These are phyloP conservation scores for Thelonectria discophora DNA, from an alignment of 2,329 filamentous ascomycete genomes.

Conservation along the genomic window DNA sequence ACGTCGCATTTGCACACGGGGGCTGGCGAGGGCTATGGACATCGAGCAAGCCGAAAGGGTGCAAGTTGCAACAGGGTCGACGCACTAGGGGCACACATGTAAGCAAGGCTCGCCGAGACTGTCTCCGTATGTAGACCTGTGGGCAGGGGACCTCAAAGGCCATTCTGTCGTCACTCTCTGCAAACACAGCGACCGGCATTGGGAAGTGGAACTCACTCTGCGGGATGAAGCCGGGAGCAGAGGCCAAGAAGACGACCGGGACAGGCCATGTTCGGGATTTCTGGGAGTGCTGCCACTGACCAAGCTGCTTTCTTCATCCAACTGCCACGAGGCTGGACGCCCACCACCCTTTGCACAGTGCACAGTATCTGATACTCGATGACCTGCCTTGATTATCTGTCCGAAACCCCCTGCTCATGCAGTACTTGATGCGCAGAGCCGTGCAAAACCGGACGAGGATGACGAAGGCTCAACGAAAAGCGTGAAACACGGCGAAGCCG, in stretches of 20 bases:
- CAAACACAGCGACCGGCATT: conserved; percentile 6
- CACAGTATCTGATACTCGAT: conserved; percentile 7
- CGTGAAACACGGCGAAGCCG: not conserved
- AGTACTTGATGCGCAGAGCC: not conserved
- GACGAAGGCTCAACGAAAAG: not conserved
- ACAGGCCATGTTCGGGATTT: conserved; percentile 20
- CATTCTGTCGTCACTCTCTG: conserved; percentile 10
- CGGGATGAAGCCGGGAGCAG: conserved; percentile 12
- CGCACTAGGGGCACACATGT: conserved; percentile 30
- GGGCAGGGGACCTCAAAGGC: conserved; percentile 31
- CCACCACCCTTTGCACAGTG: conserved; percentile 8
- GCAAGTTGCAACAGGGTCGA: conserved; percentile 24
- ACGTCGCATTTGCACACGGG: conserved; percentile 21
- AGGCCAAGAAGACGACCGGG: conserved; percentile 13
- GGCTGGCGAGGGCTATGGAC: not conserved
- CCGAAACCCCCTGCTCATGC: conserved; percentile 28
- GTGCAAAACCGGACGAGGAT: not conserved
- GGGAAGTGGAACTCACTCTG: conserved; percentile 15
- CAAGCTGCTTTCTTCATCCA: conserved; percentile 14
- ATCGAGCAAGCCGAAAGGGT: conserved; percentile 12
- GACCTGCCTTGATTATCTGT: conserved; percentile 12
- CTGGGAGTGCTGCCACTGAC: conserved; percentile 16
- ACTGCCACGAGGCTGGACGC: conserved; percentile 22
- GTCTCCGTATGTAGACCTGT: conserved; percentile 20
- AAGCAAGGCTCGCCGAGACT: conserved; percentile 25